A percentile compares a stretch with the other conserved stretches of the same genome.
Conservation (phyloP, 768 basidiomycete genomes). For the Phylloporus rhodoxanthus region DNA sequence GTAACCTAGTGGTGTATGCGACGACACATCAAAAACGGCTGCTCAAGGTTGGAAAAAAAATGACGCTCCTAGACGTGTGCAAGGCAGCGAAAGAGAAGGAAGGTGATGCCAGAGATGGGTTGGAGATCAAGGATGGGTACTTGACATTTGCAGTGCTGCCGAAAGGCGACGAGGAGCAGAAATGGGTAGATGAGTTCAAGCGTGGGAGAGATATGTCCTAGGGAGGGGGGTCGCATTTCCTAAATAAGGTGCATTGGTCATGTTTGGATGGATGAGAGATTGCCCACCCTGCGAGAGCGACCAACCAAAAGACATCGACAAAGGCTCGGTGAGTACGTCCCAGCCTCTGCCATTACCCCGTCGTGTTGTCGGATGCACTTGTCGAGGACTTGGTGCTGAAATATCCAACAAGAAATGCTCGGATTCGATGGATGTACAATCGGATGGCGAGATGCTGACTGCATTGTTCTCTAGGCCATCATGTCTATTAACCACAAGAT, state of each 20-base stretch:
- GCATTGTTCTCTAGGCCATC: conserved; percentile 19
- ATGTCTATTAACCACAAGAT: conserved; percentile 89
- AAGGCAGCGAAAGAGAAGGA: conserved; percentile 53
- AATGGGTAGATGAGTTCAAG: conserved; percentile 90
- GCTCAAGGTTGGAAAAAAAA: conserved; percentile 87
- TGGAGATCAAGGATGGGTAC: conserved; percentile 80
- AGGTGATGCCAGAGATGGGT: conserved; percentile 62
- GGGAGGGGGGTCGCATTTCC: conserved; percentile 9
- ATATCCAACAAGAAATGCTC: conserved; percentile 19
- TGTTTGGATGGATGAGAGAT: conserved; percentile 25
- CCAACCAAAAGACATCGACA: conserved; percentile 36
- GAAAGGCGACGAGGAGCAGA: conserved; percentile 67
- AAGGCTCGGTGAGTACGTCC: conserved; percentile 62
- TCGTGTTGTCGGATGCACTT: conserved; percentile 14
- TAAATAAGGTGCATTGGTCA: conserved; percentile 19
- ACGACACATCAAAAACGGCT: conserved; percentile 70
- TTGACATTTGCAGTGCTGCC: conserved; percentile 75
- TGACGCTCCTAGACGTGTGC: conserved; percentile 78
- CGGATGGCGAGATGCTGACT: conserved; percentile 41
- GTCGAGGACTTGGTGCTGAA: conserved; percentile 14
- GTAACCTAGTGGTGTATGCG: conserved; percentile 73
- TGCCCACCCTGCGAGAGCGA: conserved; percentile 6
- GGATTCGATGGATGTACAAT: conserved; percentile 53
- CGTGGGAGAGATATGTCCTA: conserved; percentile 34
- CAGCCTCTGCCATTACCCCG: conserved; percentile 20